Evolutionary conservation across 169 alveolate species (phyloP).

Genomic region (Plasmodium gonderi): DNA sequence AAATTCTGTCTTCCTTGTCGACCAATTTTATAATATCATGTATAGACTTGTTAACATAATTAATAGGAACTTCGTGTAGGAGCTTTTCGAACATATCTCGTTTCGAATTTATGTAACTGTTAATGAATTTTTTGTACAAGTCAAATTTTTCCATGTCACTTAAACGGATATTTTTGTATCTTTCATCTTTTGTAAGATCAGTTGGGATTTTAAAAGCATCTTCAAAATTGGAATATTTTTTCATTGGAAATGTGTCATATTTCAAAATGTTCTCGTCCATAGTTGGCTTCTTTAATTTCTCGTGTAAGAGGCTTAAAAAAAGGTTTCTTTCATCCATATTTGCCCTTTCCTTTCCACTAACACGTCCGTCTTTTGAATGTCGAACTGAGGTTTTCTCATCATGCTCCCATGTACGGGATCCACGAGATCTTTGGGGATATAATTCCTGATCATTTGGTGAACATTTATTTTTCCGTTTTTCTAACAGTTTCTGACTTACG

Average conservation of each 20-base stretch:
- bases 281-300: slow-evolving; percentile 10
- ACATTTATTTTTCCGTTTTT: neutral
- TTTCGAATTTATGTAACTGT: slow-evolving; percentile 26
- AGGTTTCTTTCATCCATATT: slow-evolving; percentile 7
- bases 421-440: too few species aligned
- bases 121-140: slow-evolving; percentile 36
- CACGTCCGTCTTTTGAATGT: neutral
- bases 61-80: slow-evolving; percentile 10
- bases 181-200: slow-evolving; percentile 17
- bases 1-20: slow-evolving; percentile 16
- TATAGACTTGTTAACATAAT: slow-evolving; percentile 18
- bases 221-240: slow-evolving; percentile 1
- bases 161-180: slow-evolving; percentile 16
- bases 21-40: slow-evolving; percentile 9
- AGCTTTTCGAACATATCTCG: slow-evolving; percentile 14
- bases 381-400: too few species aligned
- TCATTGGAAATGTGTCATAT: neutral
- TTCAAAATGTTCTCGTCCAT: slow-evolving; percentile 22
- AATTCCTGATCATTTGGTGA: too few species aligned
- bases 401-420: too few species aligned
- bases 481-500: slow-evolving; percentile 23
- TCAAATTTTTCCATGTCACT: slow-evolving; percentile 10
- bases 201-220: neutral
- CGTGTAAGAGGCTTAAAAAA: slow-evolving; percentile 22
- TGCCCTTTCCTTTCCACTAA: neutral